These are phyloP conservation scores for Melaleuca quinquenervia DNA, from an alignment of 345 rosid genomes.

Conservation along the genomic window DNA sequence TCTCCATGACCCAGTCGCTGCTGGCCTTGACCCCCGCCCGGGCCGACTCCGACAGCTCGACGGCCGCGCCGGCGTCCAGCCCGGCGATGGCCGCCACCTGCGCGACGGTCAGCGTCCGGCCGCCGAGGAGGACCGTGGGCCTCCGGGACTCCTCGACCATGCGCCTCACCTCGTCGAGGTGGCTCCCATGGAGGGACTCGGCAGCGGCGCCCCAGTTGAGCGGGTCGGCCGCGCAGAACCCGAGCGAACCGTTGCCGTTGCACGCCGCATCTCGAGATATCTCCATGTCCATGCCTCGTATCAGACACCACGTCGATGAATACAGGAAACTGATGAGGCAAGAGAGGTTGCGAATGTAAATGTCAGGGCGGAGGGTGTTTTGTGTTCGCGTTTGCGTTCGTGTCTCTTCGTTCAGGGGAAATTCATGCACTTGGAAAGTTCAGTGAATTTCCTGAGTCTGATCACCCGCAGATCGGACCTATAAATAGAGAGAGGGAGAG, in stretches of 20 bases:
- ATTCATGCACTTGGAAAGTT: constrained; percentile 1
- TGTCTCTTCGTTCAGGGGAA: background rate
- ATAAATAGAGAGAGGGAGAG: constrained; percentile 24
- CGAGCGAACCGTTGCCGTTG: background rate
- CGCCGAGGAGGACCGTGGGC: constrained; percentile 53
- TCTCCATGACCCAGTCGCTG: constrained; percentile 80
- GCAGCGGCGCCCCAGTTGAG: constrained; percentile 64
- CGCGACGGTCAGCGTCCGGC: constrained; percentile 62
- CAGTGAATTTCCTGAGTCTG: constrained; percentile 20
- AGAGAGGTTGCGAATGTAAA: too few species aligned
- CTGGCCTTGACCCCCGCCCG: constrained; percentile 61
- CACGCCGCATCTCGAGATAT: background rate
- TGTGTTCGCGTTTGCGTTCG: background rate
- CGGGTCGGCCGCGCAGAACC: constrained; percentile 32
- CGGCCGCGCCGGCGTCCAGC: constrained; percentile 13
- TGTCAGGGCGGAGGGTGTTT: too few species aligned
- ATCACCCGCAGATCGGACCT: background rate
- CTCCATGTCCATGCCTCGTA: background rate
- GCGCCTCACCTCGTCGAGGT: constrained; percentile 66
- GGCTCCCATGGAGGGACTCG: constrained; percentile 69
- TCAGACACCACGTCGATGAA: background rate
- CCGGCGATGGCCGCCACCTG: constrained; percentile 57
- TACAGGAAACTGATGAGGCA: too few species aligned
- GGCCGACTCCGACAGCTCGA: constrained; percentile 43
- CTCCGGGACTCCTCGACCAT: constrained; percentile 65